A percentile compares a stretch with the other conserved stretches of the same genome.
Evolutionary conservation across 1,139 yeast genomes (phyloP).

Genomic region (Kodamaea anthophila): DNA sequence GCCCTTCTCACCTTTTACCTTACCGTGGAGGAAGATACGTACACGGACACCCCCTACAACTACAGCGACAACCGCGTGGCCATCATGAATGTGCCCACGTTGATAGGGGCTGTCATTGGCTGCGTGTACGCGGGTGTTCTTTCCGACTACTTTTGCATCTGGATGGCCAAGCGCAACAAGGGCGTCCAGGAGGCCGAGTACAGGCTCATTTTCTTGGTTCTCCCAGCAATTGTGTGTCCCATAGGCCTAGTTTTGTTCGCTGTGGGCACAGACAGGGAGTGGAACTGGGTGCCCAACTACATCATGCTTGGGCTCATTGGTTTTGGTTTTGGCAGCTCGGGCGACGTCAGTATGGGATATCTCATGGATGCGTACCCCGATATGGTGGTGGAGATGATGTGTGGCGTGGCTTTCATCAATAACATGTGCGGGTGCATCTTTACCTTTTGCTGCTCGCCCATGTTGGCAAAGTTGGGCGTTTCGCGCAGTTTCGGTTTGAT

Average conservation of each 20-base stretch:
- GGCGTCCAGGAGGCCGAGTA: slow-evolving; percentile 37
- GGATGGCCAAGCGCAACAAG: slow-evolving; percentile 32
- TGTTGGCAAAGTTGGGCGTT: slow-evolving; percentile 29
- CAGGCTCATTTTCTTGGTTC: slow-evolving; percentile 27
- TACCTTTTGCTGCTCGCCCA: slow-evolving; percentile 36
- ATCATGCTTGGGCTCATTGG: slow-evolving; percentile 33
- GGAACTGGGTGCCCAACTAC: slow-evolving; percentile 31
- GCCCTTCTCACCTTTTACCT: slow-evolving; percentile 34
- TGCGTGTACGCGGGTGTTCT: slow-evolving; percentile 34
- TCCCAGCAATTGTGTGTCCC: slow-evolving; percentile 33
- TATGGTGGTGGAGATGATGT: slow-evolving; percentile 33
- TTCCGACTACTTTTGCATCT: slow-evolving; percentile 32
- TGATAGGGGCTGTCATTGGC: slow-evolving; percentile 34
- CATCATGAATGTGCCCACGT: slow-evolving; percentile 33
- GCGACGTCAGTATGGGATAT: slow-evolving; percentile 34
- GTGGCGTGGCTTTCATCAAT: slow-evolving; percentile 32
- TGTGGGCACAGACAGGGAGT: slow-evolving; percentile 25
- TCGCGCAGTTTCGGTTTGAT: slow-evolving; percentile 30
- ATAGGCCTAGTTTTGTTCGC: slow-evolving; percentile 32
- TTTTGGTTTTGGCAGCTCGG: slow-evolving; percentile 32
- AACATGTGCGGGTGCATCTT: slow-evolving; percentile 34
- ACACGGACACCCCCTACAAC: slow-evolving; percentile 27
- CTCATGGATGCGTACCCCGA: slow-evolving; percentile 38
- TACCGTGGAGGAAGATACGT: slow-evolving; percentile 32
- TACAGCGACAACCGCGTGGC: slow-evolving; percentile 27